These are phyloP conservation scores for Elsinoe arachidis DNA, from an alignment of 2,329 filamentous ascomycete genomes.

Conservation along the genomic window DNA sequence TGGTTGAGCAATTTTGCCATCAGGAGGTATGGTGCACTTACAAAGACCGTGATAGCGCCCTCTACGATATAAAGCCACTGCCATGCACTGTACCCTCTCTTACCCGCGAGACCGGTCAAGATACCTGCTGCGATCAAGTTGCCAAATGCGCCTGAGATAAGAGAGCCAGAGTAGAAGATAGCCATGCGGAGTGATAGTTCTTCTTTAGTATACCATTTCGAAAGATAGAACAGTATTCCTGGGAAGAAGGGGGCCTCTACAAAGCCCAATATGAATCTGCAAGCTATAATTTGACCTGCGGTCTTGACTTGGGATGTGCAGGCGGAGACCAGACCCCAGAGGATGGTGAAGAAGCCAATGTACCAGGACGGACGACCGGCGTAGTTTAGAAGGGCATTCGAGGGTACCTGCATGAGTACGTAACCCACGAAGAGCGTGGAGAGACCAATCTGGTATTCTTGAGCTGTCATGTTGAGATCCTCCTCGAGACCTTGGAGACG, in stretches of 20 bases:
- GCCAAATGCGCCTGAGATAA: conserved; percentile 64
- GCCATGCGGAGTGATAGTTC: conserved; percentile 59
- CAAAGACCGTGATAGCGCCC: conserved; percentile 52
- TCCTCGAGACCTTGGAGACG: conserved; percentile 55
- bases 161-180: conserved; percentile 57
- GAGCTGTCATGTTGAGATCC: conserved; percentile 48
- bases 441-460: conserved; percentile 52
- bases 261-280: conserved; percentile 38
- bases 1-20: no score
- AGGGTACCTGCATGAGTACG: conserved; percentile 39
- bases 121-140: conserved; percentile 55
- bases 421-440: conserved; percentile 55
- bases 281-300: conserved; percentile 36
- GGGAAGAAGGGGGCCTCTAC: conserved; percentile 28
- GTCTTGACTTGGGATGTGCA: conserved; percentile 36
- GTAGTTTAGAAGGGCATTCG: conserved; percentile 39
- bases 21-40: conserved; percentile 39
- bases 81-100: conserved; percentile 52
- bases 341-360: conserved; percentile 34
- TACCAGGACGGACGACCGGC: conserved; percentile 32
- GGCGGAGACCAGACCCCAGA: conserved; percentile 39
- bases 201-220: conserved; percentile 60
- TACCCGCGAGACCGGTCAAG: conserved; percentile 53
- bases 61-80: conserved; percentile 59
- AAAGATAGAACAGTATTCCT: conserved; percentile 49